Base-by-base conservation (phyloP, 1,284 basidiomycete genomes). In the Exobasidium cylindrosporum region DNA sequence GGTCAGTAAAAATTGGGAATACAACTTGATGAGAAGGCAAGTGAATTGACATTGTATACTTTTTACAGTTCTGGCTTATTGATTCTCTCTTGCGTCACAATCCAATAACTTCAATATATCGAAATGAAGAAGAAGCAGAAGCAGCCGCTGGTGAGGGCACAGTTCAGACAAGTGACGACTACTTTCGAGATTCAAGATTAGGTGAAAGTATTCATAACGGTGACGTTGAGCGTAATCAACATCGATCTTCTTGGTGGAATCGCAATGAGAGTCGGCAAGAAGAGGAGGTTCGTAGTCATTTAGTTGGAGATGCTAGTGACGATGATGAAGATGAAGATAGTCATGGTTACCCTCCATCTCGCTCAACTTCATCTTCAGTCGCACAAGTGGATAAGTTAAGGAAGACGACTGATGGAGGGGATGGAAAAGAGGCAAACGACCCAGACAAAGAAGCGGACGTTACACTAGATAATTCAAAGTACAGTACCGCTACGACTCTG, bases 51-150 rank as follows among this genome's bases (percentile, higher is more conserved):
- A n/a, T n/a, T n/a, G n/a, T n/a, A n/a, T n/a, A n/a, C n/a, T n/a
- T 10, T 43, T 4, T 21, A 1, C 70, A 76, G 60, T 79, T 79
- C 71, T 79, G 76, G 76, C 67, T 79, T 32, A 74, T 79, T 57
- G 77, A 79, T 53, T 71, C 74, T 13, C 65, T 79, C 14, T 67
- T 79, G 29, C 61, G 72, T 47, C 72, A 77, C 62, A 70, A 76
- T 52, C 75, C 75, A 10, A 55, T 64, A 53, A 73, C 67, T 29
- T 65, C 63, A 7, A 66, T 64, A 4, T 74, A 74, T 47, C 63
- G 63, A n/a, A 62, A 63, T 46, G 65, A 69, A 14, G 59, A 58
- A 31, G 58, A 60, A 32, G 58, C 11, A 17, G 28, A 54, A 26
- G 55, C 23, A 21, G 55, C 55, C 14, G 28, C 45, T 17, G 17